Percentiles rank a stretch among this genome's conserved stretches.
phyloP scores from a whole-genome alignment of 169 alveolate genomes.

The Perkinsus olseni region DNA sequence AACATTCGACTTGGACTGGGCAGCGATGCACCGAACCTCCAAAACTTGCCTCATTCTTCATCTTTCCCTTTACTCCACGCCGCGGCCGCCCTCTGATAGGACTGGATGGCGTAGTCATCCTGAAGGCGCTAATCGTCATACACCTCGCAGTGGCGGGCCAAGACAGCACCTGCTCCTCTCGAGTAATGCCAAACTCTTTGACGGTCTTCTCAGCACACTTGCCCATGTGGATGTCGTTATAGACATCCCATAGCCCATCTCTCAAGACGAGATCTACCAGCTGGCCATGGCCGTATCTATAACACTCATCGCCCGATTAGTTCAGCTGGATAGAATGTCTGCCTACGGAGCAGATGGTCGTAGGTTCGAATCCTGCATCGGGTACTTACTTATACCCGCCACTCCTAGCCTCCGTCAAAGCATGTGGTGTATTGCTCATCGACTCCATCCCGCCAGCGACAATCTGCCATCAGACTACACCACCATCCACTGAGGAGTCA shows the following conservation, averaged over 20 bases:
- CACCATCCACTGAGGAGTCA: neutral
- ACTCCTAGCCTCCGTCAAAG: constrained; percentile 8
- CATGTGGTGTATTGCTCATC: constrained; percentile 41
- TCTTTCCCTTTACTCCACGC: constrained; percentile 44
- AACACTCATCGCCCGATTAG: neutral
- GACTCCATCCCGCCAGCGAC: constrained; percentile 57
- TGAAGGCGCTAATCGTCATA: neutral
- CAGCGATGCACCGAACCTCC: too few species aligned
- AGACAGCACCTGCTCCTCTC: constrained; percentile 44
- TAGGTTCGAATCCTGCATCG: constrained; percentile 3
- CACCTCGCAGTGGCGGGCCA: neutral
- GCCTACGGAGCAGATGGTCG: constrained; percentile 6
- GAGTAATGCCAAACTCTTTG: constrained; percentile 51
- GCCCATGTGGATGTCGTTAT: constrained; percentile 69
- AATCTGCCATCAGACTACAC: neutral
- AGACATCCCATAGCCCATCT: constrained; percentile 67
- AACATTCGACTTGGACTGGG: too few species aligned
- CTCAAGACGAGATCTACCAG: constrained; percentile 49
- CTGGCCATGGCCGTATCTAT: constrained; percentile 45
- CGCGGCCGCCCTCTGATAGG: constrained; percentile 64
- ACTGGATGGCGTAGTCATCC: constrained; percentile 65
- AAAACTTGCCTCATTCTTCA: constrained; percentile 23
- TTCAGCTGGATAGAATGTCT: constrained; percentile 2
- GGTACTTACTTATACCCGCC: neutral
- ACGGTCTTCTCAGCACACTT: constrained; percentile 66